These are phyloP conservation scores for Xylaria sp. DNA, from an alignment of 2,329 filamentous ascomycete genomes.

Conservation along the genomic window DNA sequence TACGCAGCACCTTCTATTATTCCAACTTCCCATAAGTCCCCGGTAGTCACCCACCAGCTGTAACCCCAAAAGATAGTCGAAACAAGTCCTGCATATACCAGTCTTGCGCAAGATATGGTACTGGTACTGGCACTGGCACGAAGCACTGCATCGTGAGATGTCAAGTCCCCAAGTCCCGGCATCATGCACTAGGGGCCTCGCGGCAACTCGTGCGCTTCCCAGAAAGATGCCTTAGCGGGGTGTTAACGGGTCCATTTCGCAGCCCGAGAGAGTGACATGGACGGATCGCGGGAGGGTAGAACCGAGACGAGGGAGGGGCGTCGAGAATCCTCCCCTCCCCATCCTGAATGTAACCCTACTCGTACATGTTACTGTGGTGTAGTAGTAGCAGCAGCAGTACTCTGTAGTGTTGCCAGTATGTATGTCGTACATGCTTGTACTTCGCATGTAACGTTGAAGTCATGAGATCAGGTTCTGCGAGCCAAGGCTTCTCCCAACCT, in stretches of 20 bases:
- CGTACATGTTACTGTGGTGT: too few species aligned
- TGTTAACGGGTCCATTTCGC: too few species aligned
- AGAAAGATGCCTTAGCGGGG: too few species aligned
- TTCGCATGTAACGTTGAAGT: background rate
- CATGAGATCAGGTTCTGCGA: background rate
- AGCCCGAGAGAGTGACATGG: background rate
- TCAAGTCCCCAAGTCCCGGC: too few species aligned
- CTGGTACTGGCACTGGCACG: too few species aligned
- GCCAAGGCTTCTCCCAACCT: background rate
- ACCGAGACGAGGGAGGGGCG: background rate
- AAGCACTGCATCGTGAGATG: background rate
- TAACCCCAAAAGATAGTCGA: background rate
- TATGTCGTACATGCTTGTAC: background rate
- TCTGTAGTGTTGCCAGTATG: too few species aligned
- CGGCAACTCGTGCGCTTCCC: too few species aligned
- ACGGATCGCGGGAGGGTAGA: background rate
- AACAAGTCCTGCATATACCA: background rate
- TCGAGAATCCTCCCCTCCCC: background rate
- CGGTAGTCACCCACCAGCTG: background rate
- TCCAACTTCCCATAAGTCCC: background rate
- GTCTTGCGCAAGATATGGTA: too few species aligned
- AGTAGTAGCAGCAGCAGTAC: too few species aligned
- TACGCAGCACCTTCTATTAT: too few species aligned
- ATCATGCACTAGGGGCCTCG: too few species aligned
- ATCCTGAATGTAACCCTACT: background rate